Base-by-base conservation (phyloP, 2,329 filamentous ascomycete genomes). In the Aspergillus hortae region DNA sequence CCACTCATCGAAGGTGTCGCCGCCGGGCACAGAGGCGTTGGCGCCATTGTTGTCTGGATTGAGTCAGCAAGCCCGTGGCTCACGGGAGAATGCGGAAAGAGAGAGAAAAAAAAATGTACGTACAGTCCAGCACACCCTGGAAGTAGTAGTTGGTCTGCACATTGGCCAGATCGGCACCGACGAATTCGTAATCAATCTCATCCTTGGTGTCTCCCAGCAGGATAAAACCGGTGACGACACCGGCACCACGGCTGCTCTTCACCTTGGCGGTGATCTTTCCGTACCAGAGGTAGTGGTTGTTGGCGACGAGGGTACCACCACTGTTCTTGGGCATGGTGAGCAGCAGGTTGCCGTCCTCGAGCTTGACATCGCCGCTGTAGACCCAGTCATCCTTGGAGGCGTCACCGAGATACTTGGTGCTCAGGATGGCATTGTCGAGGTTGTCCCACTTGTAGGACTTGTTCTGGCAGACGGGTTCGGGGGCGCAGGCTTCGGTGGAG, bases 211-310 rank as follows among this genome's bases (percentile, higher is more conserved):
- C 92, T 33, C 89, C 92, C 72, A 96, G 84, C 67, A 97, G 79
- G 70, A 99, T 99, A 69, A 99, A 99, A 27, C 91, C 92, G 2
- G 91, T 95, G n/a, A 99, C 88, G 19, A 99, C 94, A 79, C 94
- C 94, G 43, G 79, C 76, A 52, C 91, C 92, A 65, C 89, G 86
- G 58, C 87, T 88, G 0, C 91, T 92, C 79, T 90, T 94, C 71
- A 97, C 78, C 51, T 78, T 88, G 49, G 90, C 90, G 70, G 87
- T 88, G 64, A 96, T 86, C 72, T 89, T 96, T 67, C 94, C 94
- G 72, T 97, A 99, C 94, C 94, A 97, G 74, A 99, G 86, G 74
- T 96, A 97, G 60, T 84, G 80, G 52, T 90, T 92, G 58, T 83
- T 86, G 21, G 91, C 88, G 50, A 99, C 75, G 43, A 99, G 83